These are phyloP conservation scores for Ophiostoma sp. DNA, from an alignment of 2,329 filamentous ascomycete species.

Conservation along the genomic window DNA sequence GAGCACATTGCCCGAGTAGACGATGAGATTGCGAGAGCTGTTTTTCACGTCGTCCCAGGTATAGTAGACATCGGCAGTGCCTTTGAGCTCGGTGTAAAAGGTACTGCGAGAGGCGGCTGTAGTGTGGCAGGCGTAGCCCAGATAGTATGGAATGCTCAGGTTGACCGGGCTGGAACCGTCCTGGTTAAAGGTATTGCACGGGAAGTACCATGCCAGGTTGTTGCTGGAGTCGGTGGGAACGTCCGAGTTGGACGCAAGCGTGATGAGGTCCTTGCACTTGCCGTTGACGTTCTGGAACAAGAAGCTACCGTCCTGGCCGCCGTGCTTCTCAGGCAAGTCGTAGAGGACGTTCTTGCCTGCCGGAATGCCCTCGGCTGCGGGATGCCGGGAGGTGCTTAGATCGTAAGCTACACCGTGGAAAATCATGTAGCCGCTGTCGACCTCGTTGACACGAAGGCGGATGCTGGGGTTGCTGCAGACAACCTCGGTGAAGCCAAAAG, in stretches of 20 bases:
- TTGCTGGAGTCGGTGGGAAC: slow-evolving; percentile 69
- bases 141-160: slow-evolving; percentile 63
- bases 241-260: slow-evolving; percentile 60
- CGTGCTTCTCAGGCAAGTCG: slow-evolving; percentile 73
- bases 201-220: slow-evolving; percentile 93
- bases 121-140: slow-evolving; percentile 87
- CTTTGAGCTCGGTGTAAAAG: slow-evolving; percentile 65
- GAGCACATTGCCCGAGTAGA: slow-evolving; percentile 90
- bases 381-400: slow-evolving; percentile 69
- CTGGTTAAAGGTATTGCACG: slow-evolving; percentile 85
- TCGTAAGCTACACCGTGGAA: slow-evolving; percentile 92
- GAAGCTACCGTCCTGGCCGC: slow-evolving; percentile 91
- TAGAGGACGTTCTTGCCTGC: slow-evolving; percentile 72
- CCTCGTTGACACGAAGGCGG: slow-evolving; percentile 76
- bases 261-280: slow-evolving; percentile 88
- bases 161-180: slow-evolving; percentile 82
- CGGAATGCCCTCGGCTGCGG: slow-evolving; percentile 72
- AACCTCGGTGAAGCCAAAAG: slow-evolving; percentile 87
- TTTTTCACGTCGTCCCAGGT: slow-evolving; percentile 95
- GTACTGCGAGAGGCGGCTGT: slow-evolving; percentile 58
- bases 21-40: slow-evolving; percentile 77
- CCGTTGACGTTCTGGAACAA: slow-evolving; percentile 98
- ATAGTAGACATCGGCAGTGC: slow-evolving; percentile 84
- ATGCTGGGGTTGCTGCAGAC: slow-evolving; percentile 71
- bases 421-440: slow-evolving; percentile 82